Base-by-base conservation (phyloP, 2,329 filamentous ascomycete species). In the Xylaria sp. region DNA sequence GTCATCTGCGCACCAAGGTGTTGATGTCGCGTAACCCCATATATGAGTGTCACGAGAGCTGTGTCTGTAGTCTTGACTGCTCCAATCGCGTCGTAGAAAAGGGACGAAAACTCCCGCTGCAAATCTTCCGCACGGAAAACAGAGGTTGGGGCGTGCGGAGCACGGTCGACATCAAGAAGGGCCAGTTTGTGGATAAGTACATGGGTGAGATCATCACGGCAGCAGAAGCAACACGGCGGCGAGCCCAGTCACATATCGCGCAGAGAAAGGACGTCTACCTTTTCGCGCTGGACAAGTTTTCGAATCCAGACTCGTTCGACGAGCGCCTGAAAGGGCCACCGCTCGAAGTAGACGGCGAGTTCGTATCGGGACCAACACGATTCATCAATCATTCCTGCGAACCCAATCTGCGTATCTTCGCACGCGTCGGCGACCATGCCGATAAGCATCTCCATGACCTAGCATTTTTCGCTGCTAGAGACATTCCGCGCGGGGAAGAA, bases 381-480 rank as follows among this genome's bases (percentile, higher is more conserved):
- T 96, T 95, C 79, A 92, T 95, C 78, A 96, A 96, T 75, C 93
- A 96, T 78, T 92, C 88, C 1, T 95, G 93, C 78, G 88, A 92
- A 4, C 92, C 93, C 0, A 95, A 94, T 75, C 86, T 94, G 76
- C 85, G 91, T 15, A 93, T 94, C 69, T 95, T 94, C 79, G 92
- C 91, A 0, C 89, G 93, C 0, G 91, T 92, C 1, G 92, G 91
- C 60, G 92, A 94, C 75, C 90, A 92, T 70, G 88, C 91, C 0
- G 91, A 94, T 75, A 89, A 89, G 68, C 86, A 89, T 56, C 85
- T 94, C 7, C 94, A 95, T 77, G 91, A 94, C 69, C 82, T 95
- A 57, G 92, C 92, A 0, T 86, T 95, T 69, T 95, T 95, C 75
- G 92, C 93, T 0, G 86, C 90, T 37, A 82, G 85, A 51, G 86